Percentiles rank a stretch among this genome's conserved stretches.
Conservation (phyloP, 2,329 filamentous ascomycete genomes). For the Alternaria ventricosa region DNA sequence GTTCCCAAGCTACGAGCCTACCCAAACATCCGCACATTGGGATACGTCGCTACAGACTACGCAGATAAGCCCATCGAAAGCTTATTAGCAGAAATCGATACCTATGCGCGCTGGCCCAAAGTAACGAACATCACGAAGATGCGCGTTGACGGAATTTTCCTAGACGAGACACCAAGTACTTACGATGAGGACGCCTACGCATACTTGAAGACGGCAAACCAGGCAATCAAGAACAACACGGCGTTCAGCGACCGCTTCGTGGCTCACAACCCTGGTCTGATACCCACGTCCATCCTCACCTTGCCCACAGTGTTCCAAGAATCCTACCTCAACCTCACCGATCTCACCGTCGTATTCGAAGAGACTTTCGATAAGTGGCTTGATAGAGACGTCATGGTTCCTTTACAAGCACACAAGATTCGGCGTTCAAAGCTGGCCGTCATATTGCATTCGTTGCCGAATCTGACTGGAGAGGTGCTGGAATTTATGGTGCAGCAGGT, state of each 20-base stretch:
- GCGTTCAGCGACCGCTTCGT: conserved; percentile 34
- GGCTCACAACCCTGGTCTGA: conserved; percentile 40
- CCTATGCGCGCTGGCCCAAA: conserved; percentile 56
- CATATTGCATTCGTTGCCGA: conserved; percentile 37
- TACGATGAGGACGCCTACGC: conserved; percentile 25
- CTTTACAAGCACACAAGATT: conserved; percentile 27
- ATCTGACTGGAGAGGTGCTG: conserved; percentile 28
- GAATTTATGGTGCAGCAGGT: conserved; percentile 40
- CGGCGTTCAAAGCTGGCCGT: conserved; percentile 31
- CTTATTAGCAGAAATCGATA: conserved; percentile 52
- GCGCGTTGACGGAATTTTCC: conserved; percentile 59
- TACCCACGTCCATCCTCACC: conserved; percentile 23
- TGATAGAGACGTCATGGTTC: conserved; percentile 25
- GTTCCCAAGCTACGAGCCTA: conserved; percentile 51
- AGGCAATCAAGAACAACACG: conserved; percentile 27
- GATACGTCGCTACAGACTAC: conserved; percentile 62
- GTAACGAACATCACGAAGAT: conserved; percentile 47
- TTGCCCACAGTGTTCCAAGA: conserved; percentile 21
- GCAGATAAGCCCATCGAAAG: conserved; percentile 36
- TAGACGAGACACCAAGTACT: conserved; percentile 57
- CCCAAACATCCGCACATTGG: conserved; percentile 59
- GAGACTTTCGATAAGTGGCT: conserved; percentile 40
- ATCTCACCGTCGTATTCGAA: conserved; percentile 43
- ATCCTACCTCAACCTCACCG: conserved; percentile 40
- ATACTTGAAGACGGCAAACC: conserved; percentile 30